These are phyloP conservation scores for Thalassiosira oceanica DNA, from an alignment of 352 stramenopile genomes.

Conservation along the genomic window DNA sequence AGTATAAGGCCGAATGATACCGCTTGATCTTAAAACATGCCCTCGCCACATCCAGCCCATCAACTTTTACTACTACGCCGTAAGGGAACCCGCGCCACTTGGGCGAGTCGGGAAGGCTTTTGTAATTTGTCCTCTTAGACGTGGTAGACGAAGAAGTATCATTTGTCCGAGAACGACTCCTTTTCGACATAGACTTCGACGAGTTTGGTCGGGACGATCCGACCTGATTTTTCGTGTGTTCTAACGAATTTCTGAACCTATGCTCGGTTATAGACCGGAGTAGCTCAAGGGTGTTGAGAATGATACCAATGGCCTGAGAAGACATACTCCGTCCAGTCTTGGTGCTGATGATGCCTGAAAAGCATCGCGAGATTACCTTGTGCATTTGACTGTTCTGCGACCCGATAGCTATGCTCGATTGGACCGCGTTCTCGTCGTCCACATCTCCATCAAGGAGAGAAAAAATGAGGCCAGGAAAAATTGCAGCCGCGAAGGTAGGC, in stretches of 20 bases:
- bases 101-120: constrained; percentile 15
- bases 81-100: constrained; percentile 74
- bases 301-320: constrained; percentile 35
- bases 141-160: too few relatives aligned
- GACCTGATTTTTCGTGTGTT: constrained; percentile 43
- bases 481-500: constrained; percentile 54
- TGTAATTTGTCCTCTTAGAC: too few relatives aligned
- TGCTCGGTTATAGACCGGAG: constrained; percentile 56
- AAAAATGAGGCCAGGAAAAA: constrained; percentile 73
- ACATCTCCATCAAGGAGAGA: constrained; percentile 48
- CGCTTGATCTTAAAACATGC: constrained; percentile 60
- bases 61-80: constrained; percentile 69
- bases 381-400: constrained; percentile 45
- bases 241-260: constrained; percentile 50
- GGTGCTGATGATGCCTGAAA: constrained; percentile 39
- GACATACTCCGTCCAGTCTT: constrained; percentile 14
- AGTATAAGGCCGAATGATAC: constrained; percentile 74
- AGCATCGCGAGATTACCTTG: constrained; percentile 50
- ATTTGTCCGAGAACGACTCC: constrained; percentile 16
- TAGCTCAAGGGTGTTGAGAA: constrained; percentile 68
- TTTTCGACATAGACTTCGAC: constrained; percentile 13
- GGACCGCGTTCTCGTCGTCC: constrained; percentile 21
- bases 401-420: constrained; percentile 50
- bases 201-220: constrained; percentile 9
- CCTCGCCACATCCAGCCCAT: constrained; percentile 62